A percentile compares a stretch with the other conserved stretches of the same genome.
Conservation (phyloP, 768 basidiomycete species). For the Trametes sanguinea region DNA sequence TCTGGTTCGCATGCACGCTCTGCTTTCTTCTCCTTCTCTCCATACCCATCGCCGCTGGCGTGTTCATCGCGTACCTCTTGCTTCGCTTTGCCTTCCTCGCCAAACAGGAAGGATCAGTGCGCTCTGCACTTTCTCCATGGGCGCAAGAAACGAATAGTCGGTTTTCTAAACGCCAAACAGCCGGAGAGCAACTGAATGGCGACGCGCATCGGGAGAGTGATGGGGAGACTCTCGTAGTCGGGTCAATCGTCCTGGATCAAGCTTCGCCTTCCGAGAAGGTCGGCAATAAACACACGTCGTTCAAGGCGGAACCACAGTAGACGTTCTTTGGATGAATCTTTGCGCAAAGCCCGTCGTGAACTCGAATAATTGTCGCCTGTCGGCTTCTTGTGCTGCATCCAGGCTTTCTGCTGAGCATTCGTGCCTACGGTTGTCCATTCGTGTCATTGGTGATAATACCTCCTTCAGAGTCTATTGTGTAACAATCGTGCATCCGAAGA, state of each 20-base stretch:
- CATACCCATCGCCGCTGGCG: slow-evolving; percentile 10
- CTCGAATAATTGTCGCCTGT: not conserved
- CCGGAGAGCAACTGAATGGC: not conserved
- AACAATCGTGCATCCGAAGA: too few species aligned
- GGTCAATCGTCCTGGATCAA: not conserved
- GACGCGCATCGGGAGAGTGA: not conserved
- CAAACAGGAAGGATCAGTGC: slow-evolving; percentile 16
- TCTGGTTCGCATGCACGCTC: slow-evolving; percentile 23
- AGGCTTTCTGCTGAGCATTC: too few species aligned
- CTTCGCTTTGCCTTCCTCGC: slow-evolving; percentile 15
- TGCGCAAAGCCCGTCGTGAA: not conserved
- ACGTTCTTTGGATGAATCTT: too few species aligned
- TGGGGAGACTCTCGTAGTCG: not conserved
- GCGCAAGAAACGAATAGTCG: slow-evolving; percentile 19
- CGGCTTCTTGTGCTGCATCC: not conserved
- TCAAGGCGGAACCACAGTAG: too few species aligned
- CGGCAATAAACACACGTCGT: too few species aligned
- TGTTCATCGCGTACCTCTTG: slow-evolving; percentile 17
- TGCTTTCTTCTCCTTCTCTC: slow-evolving; percentile 22
- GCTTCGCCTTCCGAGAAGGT: not conserved
- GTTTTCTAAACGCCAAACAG: not conserved
- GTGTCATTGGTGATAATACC: too few species aligned
- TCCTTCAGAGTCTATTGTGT: too few species aligned
- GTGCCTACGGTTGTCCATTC: too few species aligned
- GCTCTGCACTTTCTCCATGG: slow-evolving; percentile 15